Percentiles rank a stretch among this genome's conserved stretches.
These are phyloP conservation scores for Solanum lycopersicoides DNA, from an alignment of 257 asterid genomes.

Conservation along the genomic window DNA sequence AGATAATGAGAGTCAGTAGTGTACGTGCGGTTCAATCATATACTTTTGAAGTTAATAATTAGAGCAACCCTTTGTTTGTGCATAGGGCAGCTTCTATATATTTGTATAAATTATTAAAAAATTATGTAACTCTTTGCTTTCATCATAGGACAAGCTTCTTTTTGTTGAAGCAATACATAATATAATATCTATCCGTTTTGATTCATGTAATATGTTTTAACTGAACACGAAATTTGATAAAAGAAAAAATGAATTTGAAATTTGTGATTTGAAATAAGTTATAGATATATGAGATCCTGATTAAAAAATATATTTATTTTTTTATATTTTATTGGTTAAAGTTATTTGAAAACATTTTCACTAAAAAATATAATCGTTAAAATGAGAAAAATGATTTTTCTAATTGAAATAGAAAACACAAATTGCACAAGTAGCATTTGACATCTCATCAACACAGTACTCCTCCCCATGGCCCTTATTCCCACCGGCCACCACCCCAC, in stretches of 20 bases:
- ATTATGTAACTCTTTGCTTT: background rate
- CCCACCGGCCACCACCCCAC: background rate
- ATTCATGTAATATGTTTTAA: background rate
- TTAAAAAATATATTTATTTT: too few relatives aligned
- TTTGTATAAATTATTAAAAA: background rate
- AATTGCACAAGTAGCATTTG: background rate
- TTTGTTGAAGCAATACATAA: background rate
- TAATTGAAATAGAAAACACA: background rate
- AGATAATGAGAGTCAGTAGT: slow-evolving; percentile 28
- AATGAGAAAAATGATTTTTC: background rate
- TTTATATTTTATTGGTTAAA: background rate
- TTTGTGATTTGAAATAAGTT: background rate
- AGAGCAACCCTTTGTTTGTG: slow-evolving; percentile 28
- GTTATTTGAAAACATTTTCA: background rate
- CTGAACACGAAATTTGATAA: background rate
- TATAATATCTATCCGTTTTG: background rate
- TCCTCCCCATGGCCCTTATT: background rate
- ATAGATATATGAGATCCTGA: too few relatives aligned
- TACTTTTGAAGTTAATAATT: slow-evolving; percentile 8
- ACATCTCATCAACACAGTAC: background rate
- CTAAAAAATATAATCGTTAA: background rate
- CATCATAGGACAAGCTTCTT: background rate
- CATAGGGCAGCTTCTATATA: slow-evolving; percentile 19
- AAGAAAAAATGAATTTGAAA: background rate
- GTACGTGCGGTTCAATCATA: slow-evolving; percentile 10